phyloP scores from a whole-genome alignment of 23 red algal species.

The Gracilaria vermiculophylla region DNA sequence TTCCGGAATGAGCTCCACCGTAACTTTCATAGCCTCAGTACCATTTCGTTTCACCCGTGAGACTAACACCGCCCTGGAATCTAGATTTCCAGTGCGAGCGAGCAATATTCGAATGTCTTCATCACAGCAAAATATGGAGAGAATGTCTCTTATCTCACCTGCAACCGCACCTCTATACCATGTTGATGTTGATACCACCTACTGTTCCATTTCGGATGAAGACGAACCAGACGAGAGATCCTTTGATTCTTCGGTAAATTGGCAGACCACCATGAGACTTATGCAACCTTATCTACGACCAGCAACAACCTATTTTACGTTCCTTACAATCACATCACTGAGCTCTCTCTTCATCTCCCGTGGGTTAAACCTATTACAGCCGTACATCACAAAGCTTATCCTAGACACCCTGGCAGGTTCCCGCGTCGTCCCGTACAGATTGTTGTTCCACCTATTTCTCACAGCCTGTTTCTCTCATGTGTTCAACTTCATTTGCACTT shows the following conservation, averaged over 20 bases:
- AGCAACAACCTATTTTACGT: background rate
- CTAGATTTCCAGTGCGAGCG: background rate
- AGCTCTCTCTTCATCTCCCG: background rate
- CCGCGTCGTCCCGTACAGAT: background rate
- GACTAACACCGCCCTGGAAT: background rate
- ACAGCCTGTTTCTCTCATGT: background rate
- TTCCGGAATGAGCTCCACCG: background rate
- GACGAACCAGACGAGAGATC: background rate
- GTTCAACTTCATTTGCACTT: background rate
- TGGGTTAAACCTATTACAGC: background rate
- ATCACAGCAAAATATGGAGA: background rate
- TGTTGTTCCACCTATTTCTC: background rate
- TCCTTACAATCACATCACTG: background rate
- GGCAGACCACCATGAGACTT: background rate
- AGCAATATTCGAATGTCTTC: background rate
- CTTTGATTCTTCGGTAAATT: background rate
- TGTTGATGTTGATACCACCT: background rate
- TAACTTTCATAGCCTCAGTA: background rate
- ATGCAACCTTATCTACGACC: background rate
- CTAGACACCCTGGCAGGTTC: background rate
- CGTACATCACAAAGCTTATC: constrained; percentile 1
- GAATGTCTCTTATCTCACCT: background rate
- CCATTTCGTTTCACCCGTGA: background rate
- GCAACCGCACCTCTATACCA: background rate
- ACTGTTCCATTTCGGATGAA: background rate